Base-by-base conservation (phyloP, 441 rosid species). In the Mallotus japonicus region DNA sequence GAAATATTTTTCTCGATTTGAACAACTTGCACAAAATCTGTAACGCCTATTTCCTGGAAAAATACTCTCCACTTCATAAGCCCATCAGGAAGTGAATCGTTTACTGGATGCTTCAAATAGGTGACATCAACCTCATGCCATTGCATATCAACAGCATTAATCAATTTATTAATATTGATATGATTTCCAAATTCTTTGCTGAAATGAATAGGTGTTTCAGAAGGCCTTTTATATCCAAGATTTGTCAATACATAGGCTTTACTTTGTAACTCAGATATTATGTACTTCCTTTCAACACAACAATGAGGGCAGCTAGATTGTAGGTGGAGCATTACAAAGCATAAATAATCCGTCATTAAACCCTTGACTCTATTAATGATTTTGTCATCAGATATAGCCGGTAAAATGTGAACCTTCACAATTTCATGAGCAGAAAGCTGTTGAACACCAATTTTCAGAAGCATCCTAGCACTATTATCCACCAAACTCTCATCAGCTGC, bases 361-460 rank as follows among this genome's bases (percentile, higher is more conserved):
- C 77, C 80, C 56, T 77, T 78, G 73, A 80, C 78, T 51, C 77
- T 66, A 70, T 67, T 72, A 50, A 50, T 60, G 65, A 72, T 75
- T 58, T 67, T 76, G 63, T 68, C 85, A 73, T 79, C 81, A 74
- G 84, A 87, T 64, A 91, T 73, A 62, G 90, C 86, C 55, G 95
- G 96, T 85, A 95, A 79, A 83, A 95, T 80, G 77, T 91, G 96
- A 76, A 86, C 79, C 86, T 78, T 88, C 62, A 89, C 71, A 72
- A 95, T 88, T 78, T 95, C 99, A 88, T 95, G 99, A 4, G 94
- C 92, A 66, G 99, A 90, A 69, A 93, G 85, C 84, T 83, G 87
- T 72, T 89, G 96, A 69, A 90, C 87, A 59, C 99, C 99, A 75
- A 90, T 81, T 78, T 72, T 86, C 72, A 79, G 86, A 78, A 95